A percentile compares a stretch with the other conserved stretches of the same genome.
Conservation (phyloP, 2,329 filamentous ascomycete genomes). For the Cladorrhinum sp. region DNA sequence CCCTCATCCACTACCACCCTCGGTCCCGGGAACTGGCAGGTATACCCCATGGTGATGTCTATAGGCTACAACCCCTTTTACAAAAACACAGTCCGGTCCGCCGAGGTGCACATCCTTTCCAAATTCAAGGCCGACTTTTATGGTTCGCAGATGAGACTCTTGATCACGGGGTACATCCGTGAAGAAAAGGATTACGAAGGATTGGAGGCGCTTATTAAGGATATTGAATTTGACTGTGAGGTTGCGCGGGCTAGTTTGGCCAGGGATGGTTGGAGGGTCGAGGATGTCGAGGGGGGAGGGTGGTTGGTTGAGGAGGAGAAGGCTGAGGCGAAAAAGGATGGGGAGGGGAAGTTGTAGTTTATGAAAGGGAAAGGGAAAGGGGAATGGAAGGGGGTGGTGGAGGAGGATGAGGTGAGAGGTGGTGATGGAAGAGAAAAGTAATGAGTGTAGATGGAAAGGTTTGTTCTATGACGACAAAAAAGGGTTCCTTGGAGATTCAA, state of each 20-base stretch:
- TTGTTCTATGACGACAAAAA: too few relatives aligned
- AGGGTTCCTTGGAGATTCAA: too few relatives aligned
- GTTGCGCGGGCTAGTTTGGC: slow-evolving; percentile 73
- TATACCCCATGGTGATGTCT: slow-evolving; percentile 87
- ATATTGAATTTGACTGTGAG: slow-evolving; percentile 85
- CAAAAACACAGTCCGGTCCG: slow-evolving; percentile 81
- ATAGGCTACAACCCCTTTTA: slow-evolving; percentile 98
- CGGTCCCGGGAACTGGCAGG: not conserved
- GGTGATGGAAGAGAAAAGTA: too few relatives aligned
- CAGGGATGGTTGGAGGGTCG: slow-evolving; percentile 58
- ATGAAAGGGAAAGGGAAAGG: not conserved
- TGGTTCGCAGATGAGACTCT: slow-evolving; percentile 70
- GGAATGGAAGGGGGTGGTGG: too few relatives aligned
- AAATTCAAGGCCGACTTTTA: slow-evolving; percentile 81
- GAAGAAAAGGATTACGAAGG: slow-evolving; percentile 85
- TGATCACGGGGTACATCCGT: slow-evolving; percentile 83
- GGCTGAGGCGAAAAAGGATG: not conserved
- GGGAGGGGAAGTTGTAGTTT: not conserved
- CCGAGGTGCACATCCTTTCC: slow-evolving; percentile 88
- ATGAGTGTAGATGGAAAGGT: too few relatives aligned
- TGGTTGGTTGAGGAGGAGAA: slow-evolving; percentile 35
- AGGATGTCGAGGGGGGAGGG: slow-evolving; percentile 36
- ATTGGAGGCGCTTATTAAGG: slow-evolving; percentile 77
- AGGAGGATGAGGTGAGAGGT: too few relatives aligned
- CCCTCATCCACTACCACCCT: not conserved